Conservation (phyloP, 2,329 filamentous ascomycete species). For the Elsinoe arachidis region DNA sequence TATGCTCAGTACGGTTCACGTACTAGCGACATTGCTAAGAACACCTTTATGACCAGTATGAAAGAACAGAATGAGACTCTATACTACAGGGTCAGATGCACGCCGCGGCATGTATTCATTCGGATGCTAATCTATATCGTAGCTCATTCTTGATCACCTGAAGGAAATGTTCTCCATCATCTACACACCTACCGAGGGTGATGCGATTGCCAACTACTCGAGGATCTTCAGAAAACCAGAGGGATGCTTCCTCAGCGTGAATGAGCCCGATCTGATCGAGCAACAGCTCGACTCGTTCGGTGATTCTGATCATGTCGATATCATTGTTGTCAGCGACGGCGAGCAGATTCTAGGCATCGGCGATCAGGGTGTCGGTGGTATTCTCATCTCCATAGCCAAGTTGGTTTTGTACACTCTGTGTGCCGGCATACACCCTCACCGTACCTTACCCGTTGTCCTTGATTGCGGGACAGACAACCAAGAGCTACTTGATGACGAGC, state of each 20-base stretch:
- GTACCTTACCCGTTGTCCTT: slow-evolving; percentile 70
- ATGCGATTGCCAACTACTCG: slow-evolving; percentile 80
- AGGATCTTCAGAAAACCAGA: slow-evolving; percentile 67
- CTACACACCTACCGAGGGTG: slow-evolving; percentile 83
- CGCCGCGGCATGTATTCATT: not conserved
- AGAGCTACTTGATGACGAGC: slow-evolving; percentile 60
- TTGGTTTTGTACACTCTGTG: slow-evolving; percentile 74
- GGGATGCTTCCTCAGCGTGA: slow-evolving; percentile 72
- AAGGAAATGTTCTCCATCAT: slow-evolving; percentile 87
- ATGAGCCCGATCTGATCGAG: slow-evolving; percentile 57
- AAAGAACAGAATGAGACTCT: slow-evolving; percentile 79
- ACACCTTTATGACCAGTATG: slow-evolving; percentile 77
- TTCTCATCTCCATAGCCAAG: slow-evolving; percentile 78
- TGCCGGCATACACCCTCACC: slow-evolving; percentile 73
- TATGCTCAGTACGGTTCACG: slow-evolving; percentile 68
- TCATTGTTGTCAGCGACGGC: slow-evolving; percentile 76
- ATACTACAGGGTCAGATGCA: slow-evolving; percentile 55
- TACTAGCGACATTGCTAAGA: slow-evolving; percentile 63
- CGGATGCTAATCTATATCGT: not conserved
- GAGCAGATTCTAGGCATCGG: slow-evolving; percentile 74
- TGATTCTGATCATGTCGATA: slow-evolving; percentile 65
- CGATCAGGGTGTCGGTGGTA: slow-evolving; percentile 77
- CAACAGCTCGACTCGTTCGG: slow-evolving; percentile 61
- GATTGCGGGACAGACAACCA: slow-evolving; percentile 83
- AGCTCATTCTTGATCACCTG: slow-evolving; percentile 68